These are phyloP conservation scores for Rhodotorula paludigena DNA, from an alignment of 768 basidiomycete species.

Conservation along the genomic window DNA sequence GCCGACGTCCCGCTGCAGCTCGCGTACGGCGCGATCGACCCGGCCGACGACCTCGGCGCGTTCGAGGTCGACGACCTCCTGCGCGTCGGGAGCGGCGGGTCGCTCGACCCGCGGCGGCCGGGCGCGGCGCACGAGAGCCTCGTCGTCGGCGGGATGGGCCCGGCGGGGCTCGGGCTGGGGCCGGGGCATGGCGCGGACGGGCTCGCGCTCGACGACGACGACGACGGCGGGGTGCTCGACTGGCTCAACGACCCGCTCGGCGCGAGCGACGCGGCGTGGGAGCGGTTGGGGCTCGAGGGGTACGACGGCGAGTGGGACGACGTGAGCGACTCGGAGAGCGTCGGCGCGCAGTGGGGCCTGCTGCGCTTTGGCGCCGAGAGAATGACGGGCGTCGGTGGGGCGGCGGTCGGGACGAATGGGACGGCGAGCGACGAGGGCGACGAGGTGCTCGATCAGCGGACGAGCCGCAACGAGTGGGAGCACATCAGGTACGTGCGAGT, in stretches of 20 bases:
- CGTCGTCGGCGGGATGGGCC: constrained; percentile 51
- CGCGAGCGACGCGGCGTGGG: constrained; percentile 60
- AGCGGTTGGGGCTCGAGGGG: constrained; percentile 57
- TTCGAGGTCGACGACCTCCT: constrained; percentile 89
- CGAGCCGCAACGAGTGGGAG: constrained; percentile 38
- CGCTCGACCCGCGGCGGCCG: constrained; percentile 42
- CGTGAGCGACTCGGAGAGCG: constrained; percentile 84
- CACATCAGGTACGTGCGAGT: constrained; percentile 38
- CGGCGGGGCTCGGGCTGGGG: constrained; percentile 43
- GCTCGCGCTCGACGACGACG: constrained; percentile 3
- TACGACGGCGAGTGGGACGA: constrained; percentile 64
- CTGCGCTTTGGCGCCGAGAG: constrained; percentile 59
- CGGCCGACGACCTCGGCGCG: constrained; percentile 82
- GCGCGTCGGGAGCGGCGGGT: constrained; percentile 57
- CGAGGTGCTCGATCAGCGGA: constrained; percentile 27
- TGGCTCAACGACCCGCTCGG: constrained; percentile 29
- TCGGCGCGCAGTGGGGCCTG: constrained; percentile 72
- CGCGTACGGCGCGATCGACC: constrained; percentile 78
- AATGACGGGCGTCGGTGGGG: constrained; percentile 45
- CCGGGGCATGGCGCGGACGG: neutral
- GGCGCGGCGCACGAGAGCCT: constrained; percentile 30
- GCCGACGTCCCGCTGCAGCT: constrained; percentile 55
- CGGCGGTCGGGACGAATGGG: constrained; percentile 12
- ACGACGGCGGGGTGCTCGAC: constrained; percentile 16
- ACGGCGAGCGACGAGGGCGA: constrained; percentile 19